phyloP scores from a whole-genome alignment of 1,284 basidiomycete genomes.

The Pisolithus thermaeus region DNA sequence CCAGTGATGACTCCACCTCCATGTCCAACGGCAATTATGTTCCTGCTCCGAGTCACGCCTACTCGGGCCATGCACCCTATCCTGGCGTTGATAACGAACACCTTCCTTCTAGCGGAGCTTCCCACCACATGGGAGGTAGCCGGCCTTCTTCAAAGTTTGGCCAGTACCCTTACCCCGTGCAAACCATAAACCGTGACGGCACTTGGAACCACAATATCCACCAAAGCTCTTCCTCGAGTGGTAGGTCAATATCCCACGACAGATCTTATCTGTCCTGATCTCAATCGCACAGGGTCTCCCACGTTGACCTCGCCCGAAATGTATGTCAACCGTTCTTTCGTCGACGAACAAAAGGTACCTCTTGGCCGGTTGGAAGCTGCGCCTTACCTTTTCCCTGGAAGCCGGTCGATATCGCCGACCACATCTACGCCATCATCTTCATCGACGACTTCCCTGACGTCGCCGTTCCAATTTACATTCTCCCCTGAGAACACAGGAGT shows the following conservation, averaged over 20 bases:
- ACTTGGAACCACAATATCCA: slow-evolving; percentile 45
- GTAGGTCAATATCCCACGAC: slow-evolving; percentile 38
- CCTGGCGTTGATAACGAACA: slow-evolving; percentile 35
- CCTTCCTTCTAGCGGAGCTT: slow-evolving; percentile 31
- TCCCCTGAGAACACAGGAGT: slow-evolving; percentile 39
- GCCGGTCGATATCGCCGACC: slow-evolving; percentile 67
- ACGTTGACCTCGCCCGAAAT: slow-evolving; percentile 54
- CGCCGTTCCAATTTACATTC: slow-evolving; percentile 61
- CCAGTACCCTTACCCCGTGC: slow-evolving; percentile 49
- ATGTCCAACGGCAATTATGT: slow-evolving; percentile 41
- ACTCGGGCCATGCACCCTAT: slow-evolving; percentile 42
- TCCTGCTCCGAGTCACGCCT: slow-evolving; percentile 32
- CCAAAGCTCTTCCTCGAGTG: slow-evolving; percentile 39
- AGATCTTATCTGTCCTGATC: slow-evolving; percentile 45
- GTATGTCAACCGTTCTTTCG: slow-evolving; percentile 47
- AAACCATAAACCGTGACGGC: slow-evolving; percentile 44
- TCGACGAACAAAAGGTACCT: slow-evolving; percentile 58
- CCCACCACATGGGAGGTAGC: slow-evolving; percentile 33
- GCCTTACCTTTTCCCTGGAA: slow-evolving; percentile 59
- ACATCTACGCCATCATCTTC: slow-evolving; percentile 62
- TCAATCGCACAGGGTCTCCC: slow-evolving; percentile 51
- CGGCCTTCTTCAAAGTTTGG: slow-evolving; percentile 47
- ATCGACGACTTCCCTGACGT: slow-evolving; percentile 56
- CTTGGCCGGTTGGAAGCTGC: slow-evolving; percentile 51
- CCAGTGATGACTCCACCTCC: slow-evolving; percentile 38